Base-by-base conservation (phyloP, 371 early-diverging fungal genomes). In the Mortierella sp. region DNA sequence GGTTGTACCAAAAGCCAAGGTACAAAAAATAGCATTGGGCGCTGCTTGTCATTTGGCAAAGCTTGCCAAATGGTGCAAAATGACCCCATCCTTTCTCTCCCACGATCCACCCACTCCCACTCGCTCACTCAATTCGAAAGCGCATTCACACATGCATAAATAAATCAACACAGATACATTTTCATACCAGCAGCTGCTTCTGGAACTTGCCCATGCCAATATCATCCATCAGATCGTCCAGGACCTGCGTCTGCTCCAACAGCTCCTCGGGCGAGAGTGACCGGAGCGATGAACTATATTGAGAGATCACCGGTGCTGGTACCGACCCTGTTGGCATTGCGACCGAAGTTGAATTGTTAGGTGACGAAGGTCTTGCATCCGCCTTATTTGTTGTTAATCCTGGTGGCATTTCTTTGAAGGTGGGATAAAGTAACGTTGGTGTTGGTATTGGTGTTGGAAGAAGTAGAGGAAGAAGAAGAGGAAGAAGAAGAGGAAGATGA, bases 141-240 rank as follows among this genome's bases (percentile, higher is more conserved):
- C 63, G 1, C 2, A 54, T 21, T 48, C 50, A 48, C 10, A 48
- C 16, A 55, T n/a, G 55, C n/a, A 55, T 1, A 55, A 7, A 55
- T 5, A 24, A 21, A 55, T 13, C 2, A 48, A 48, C 10, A 48
- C 21, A 54, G 24, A 58, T 4, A 34, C 14, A 34, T 16, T 1
- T 4, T 58, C 48, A 80, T 92, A 93, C 93, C 89, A 97, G 88
- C 68, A 97, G 90, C 47, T 91, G 91, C 72, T 92, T 93, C 86
- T 97, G 97, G 89, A 93, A 95, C 72, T 90, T 89, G 26, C 96
- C 96, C 83, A 95, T 94, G 34, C 96, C 96, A 21, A 96, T 94
- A 85, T 90, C 91, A 26, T 92, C 77, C 75, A 95, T 92, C 72
- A 94, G 89, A 19, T 89, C 89, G 76, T 95, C 94, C 38, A 95